Evolutionary conservation across 108 stramenopile species (phyloP).

Genomic region (Parietichytrium sp.): DNA sequence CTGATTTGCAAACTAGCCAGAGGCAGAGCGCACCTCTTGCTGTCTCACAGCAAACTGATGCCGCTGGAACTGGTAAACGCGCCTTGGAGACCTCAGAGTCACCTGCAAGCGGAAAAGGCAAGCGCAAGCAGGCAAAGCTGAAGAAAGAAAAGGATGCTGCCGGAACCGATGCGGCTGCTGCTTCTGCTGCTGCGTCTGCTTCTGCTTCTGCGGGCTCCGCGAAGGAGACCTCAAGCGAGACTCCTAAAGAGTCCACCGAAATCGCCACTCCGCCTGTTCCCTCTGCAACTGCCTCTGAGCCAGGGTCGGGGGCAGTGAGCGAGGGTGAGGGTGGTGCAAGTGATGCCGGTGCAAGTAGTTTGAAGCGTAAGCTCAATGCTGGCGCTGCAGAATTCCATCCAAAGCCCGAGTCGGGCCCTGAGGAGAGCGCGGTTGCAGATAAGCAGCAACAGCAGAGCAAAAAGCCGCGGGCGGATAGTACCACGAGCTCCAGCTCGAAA

Average conservation of each 20-base stretch:
- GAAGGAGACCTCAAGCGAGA: not conserved
- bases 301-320: too few species aligned
- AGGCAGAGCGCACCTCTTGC: too few species aligned
- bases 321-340: too few species aligned
- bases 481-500: not conserved
- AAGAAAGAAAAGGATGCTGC: too few species aligned
- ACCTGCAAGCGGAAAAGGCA: too few species aligned
- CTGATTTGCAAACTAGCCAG: too few species aligned
- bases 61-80: too few species aligned
- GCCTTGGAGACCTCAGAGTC: too few species aligned
- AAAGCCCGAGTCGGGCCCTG: not conserved
- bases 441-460: not conserved
- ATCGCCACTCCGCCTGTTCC: not conserved
- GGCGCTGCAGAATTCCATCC: not conserved
- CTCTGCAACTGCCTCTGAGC: not conserved
- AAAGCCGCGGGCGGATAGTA: not conserved
- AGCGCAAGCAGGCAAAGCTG: too few species aligned
- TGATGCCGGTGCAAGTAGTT: not conserved
- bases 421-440: not conserved
- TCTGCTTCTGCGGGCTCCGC: not conserved
- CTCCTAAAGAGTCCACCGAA: not conserved
- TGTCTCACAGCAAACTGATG: too few species aligned
- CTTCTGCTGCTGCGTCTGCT: not conserved
- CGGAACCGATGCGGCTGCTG: not conserved
- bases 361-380: conserved; percentile 11